Conservation (phyloP, 2,329 filamentous ascomycete species). For the Colletotrichum sp. region DNA sequence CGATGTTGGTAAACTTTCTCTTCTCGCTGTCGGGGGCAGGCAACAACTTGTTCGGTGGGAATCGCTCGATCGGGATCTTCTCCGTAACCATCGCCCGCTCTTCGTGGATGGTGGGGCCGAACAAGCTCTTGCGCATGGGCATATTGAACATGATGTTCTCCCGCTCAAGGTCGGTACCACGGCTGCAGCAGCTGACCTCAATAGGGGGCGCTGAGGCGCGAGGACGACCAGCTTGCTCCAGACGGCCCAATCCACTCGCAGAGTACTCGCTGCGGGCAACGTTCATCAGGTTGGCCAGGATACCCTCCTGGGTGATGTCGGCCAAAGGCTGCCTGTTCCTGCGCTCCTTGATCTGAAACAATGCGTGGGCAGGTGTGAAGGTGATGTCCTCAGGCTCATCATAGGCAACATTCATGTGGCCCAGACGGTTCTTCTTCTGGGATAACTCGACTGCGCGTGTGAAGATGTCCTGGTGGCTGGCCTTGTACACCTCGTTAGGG, state of each 20-base stretch:
- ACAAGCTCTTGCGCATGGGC: slow-evolving; percentile 75
- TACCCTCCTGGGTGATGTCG: slow-evolving; percentile 73
- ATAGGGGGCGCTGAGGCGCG: slow-evolving; percentile 85
- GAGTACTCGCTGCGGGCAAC: slow-evolving; percentile 70
- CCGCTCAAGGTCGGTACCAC: slow-evolving; percentile 67
- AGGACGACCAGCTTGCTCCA: slow-evolving; percentile 84
- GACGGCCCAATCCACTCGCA: slow-evolving; percentile 72
- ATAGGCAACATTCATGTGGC: slow-evolving; percentile 71
- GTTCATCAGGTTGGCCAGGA: slow-evolving; percentile 78
- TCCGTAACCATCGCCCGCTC: slow-evolving; percentile 78
- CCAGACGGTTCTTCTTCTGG: slow-evolving; percentile 62
- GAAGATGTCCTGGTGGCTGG: slow-evolving; percentile 74
- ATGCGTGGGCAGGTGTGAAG: slow-evolving; percentile 74
- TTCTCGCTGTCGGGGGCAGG: slow-evolving; percentile 82
- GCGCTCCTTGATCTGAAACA: slow-evolving; percentile 81
- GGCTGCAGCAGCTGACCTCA: slow-evolving; percentile 76
- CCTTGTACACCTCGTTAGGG: slow-evolving; percentile 70
- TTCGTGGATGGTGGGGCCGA: slow-evolving; percentile 64
- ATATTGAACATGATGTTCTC: slow-evolving; percentile 80
- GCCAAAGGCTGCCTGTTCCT: slow-evolving; percentile 69
- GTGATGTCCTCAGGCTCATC: slow-evolving; percentile 65
- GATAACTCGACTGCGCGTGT: slow-evolving; percentile 70
- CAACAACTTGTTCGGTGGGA: slow-evolving; percentile 69
- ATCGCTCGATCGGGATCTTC: slow-evolving; percentile 68
- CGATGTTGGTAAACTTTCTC: slow-evolving; percentile 86